Evolutionary conservation across 805 yeast genomes (phyloP), one percentile per base, ranked within the genome.

Genomic region (Wickerhamiella musiphila): DNA sequence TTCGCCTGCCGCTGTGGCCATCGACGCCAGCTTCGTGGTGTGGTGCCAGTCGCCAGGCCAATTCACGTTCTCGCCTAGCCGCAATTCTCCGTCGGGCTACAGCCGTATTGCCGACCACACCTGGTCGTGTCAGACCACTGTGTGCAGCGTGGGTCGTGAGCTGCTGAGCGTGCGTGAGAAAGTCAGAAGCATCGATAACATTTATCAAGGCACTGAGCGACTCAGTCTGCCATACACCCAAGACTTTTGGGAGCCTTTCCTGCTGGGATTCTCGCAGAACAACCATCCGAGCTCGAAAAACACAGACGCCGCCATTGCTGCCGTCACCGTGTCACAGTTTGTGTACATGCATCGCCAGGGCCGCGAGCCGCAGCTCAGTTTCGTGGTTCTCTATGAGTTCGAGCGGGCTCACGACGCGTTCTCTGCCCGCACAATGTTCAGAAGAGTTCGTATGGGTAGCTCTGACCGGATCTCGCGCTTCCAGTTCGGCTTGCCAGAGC

Each of bases 221-320:
- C 42, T 55, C n/a, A 41, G 26, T 18, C 43, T 55, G 17, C 58
- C 58, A 10, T 53, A 53, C 38, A 47, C 57, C 12, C 40, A 51
- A 15, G 60, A 55, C 33, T 55, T 55, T 39, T 55, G 59, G 58
- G 40, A 52, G 4, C 58, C 57, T 18, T 55, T 55, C 38, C 33
- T 55, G 21, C 38, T 40, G 13, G 54, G 58, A 4, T 46, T 55
- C 18, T 29, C 41, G 7, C 36, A 36, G 22, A 34, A 39, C 18
- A n/a, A n/a, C n/a, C n/a, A n/a, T n/a, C n/a, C n/a, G n/a, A 17
- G 19, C 20, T 15, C 23, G 24, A 37, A 37, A 29, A 41, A 46
- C 32, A 41, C 49, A 2, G 47, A 42, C 25, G 45, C 51, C 11
- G 53, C 55, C 13, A 24, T 54, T 14, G 40, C 39, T 14, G 58